phyloP scores from a whole-genome alignment of 2,329 filamentous ascomycete species.

The Colletotrichum sp. region DNA sequence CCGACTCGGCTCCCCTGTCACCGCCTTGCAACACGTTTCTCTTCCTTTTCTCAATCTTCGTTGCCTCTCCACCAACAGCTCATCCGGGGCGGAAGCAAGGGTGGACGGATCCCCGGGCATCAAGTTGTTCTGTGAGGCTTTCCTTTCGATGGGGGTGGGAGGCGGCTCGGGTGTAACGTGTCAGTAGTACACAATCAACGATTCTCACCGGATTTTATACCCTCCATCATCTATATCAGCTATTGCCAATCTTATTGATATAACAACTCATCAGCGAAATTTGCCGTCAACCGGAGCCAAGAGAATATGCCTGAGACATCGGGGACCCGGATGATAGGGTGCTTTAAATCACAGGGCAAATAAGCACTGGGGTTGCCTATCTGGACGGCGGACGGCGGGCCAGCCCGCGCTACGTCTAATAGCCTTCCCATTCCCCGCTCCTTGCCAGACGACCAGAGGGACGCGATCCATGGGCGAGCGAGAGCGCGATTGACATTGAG shows the following conservation, averaged over 20 bases:
- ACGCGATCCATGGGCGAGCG: not conserved
- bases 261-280: not conserved
- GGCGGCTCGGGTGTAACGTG: not conserved
- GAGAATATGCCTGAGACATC: not conserved
- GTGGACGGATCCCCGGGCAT: not conserved
- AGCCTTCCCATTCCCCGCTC: not conserved
- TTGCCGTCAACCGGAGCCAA: not conserved
- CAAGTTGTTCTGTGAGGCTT: not conserved
- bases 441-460: not conserved
- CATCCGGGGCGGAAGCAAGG: not conserved
- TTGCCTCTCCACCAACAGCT: not conserved
- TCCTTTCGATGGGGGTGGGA: not conserved
- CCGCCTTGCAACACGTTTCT: slow-evolving; percentile 1
- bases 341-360: not conserved
- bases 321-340: not conserved
- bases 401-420: not conserved
- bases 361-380: not conserved
- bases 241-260: not conserved
- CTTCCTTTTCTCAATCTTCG: not conserved
- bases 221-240: not conserved
- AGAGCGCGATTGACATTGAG: not conserved
- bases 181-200: not conserved
- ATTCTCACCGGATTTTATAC: not conserved
- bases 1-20: not conserved
- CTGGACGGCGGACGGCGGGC: not conserved